These are phyloP conservation scores for Eucalyptus paniculata DNA, from an alignment of 345 rosid species.

Conservation along the genomic window DNA sequence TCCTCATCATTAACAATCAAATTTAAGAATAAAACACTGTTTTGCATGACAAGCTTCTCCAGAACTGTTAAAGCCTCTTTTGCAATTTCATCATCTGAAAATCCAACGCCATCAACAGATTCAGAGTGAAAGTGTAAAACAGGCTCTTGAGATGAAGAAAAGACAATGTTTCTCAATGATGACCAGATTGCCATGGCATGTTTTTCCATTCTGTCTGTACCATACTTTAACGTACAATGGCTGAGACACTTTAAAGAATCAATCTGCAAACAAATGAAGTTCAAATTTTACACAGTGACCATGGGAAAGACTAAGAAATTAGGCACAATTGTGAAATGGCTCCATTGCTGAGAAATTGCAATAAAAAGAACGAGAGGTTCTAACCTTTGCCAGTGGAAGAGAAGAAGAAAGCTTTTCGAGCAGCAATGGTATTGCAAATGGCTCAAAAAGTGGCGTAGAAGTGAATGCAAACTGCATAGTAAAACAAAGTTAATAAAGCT, in stretches of 20 bases:
- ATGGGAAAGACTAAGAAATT: background rate
- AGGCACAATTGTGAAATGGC: background rate
- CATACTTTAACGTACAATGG: conserved; percentile 50
- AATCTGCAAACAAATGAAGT: conserved; percentile 25
- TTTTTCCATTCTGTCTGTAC: conserved; percentile 47
- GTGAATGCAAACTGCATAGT: conserved; percentile 55
- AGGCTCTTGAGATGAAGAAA: conserved; percentile 28
- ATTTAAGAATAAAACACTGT: conserved; percentile 28
- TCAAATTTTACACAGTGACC: background rate
- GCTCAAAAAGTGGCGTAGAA: conserved; percentile 82
- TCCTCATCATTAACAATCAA: conserved; percentile 45
- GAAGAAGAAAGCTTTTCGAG: conserved; percentile 93
- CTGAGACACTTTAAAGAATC: conserved; percentile 80
- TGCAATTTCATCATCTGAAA: conserved; percentile 34
- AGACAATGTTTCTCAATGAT: conserved; percentile 47
- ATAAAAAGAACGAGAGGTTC: background rate
- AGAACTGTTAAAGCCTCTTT: conserved; percentile 51
- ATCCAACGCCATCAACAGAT: conserved; percentile 24
- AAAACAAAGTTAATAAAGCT: background rate
- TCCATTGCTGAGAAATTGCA: background rate
- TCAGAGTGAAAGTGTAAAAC: conserved; percentile 23
- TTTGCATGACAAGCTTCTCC: conserved; percentile 42
- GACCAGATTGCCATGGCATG: conserved; percentile 64
- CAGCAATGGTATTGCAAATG: conserved; percentile 75
- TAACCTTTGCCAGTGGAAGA: conserved; percentile 74